Percentiles rank a stretch among this genome's conserved stretches.
Evolutionary conservation across 441 rosid genomes (phyloP).

Genomic region (Daphne laureola): DNA sequence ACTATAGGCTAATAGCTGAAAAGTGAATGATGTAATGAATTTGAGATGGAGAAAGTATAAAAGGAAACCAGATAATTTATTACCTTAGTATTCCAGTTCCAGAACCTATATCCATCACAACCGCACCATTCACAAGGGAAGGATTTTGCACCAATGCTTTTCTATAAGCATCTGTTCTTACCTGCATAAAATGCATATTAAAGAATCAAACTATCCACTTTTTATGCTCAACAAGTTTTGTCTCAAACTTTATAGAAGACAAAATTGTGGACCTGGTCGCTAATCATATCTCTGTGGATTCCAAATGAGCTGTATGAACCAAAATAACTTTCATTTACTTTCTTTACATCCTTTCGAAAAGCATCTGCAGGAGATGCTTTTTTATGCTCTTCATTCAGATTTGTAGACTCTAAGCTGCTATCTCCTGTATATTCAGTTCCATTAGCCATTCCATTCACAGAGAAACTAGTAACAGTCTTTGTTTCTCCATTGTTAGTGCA

Average conservation of each 20-base stretch:
- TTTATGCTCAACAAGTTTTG: too few species aligned
- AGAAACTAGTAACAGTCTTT: constrained; percentile 25
- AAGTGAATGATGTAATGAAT: too few species aligned
- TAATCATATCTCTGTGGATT: constrained; percentile 87
- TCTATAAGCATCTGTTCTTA: constrained; percentile 73
- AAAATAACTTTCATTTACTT: constrained; percentile 73
- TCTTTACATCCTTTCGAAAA: constrained; percentile 40
- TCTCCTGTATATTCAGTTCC: constrained; percentile 18
- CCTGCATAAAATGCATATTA: constrained; percentile 31
- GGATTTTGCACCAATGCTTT: constrained; percentile 80
- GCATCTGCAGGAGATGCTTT: constrained; percentile 25
- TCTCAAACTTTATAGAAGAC: too few species aligned
- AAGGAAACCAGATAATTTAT: constrained; percentile 3
- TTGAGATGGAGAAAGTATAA: too few species aligned
- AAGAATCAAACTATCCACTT: background rate
- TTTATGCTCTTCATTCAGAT: constrained; percentile 17
- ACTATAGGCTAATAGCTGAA: too few species aligned
- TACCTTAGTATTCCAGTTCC: constrained; percentile 95
- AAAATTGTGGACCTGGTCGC: constrained; percentile 58
- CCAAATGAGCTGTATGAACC: constrained; percentile 83
- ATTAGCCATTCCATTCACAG: constrained; percentile 18
- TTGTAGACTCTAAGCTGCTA: constrained; percentile 14
- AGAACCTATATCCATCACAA: constrained; percentile 97
- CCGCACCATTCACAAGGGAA: constrained; percentile 57
- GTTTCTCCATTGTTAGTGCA: constrained; percentile 19